Base-by-base conservation (phyloP, 169 alveolate species). In the Plasmodium berghei region DNA sequence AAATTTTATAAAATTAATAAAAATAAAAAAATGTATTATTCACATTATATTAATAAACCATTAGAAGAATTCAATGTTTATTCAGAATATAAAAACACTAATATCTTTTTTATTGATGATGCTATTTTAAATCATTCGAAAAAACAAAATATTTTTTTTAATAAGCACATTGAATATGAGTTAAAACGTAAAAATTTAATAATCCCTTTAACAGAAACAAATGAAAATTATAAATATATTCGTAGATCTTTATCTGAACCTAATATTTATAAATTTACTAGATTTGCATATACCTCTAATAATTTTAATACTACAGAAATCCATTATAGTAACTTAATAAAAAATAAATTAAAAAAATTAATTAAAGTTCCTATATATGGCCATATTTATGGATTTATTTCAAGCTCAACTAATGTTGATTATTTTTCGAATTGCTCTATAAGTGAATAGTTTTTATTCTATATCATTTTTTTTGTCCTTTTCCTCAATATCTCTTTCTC, bases 201-300 rank as follows among this genome's bases (percentile, higher is more conserved):
- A 9, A 40, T 83, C 16, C 90, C 90, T 22, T 48, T 83, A 46
- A 48, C 72, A 40, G 90, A 83, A 46, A 67, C 85, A 20, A 69
- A 83, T 42, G 54, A 55, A 9, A 52, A 59, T 67, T 69, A 67
- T 58, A 83, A 83, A 61, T 83, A 83, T 62, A 28, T 83, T n/a
- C 80, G 90, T 22, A 83, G 85, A 48, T 83, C 90, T 9, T 16
- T 83, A 59, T 83, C 90, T 45, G 90, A 83, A 69, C 90, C 90
- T 1, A 83, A 83, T 26, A 54, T 83, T 12, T 69, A 83, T 48
- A 83, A 83, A 54, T 67, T 67, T 70, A 59, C 45, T n/a, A 24
- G 69, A 6, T 62, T 75, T 24, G 56, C 62, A 20, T 67, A 63
- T 49, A 24, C 40, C 28, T 71, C n/a, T 10, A 83, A 83, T 45